These are phyloP conservation scores for Phytophthora fragariaefolia DNA, from an alignment of 352 stramenopile species.

Conservation along the genomic window DNA sequence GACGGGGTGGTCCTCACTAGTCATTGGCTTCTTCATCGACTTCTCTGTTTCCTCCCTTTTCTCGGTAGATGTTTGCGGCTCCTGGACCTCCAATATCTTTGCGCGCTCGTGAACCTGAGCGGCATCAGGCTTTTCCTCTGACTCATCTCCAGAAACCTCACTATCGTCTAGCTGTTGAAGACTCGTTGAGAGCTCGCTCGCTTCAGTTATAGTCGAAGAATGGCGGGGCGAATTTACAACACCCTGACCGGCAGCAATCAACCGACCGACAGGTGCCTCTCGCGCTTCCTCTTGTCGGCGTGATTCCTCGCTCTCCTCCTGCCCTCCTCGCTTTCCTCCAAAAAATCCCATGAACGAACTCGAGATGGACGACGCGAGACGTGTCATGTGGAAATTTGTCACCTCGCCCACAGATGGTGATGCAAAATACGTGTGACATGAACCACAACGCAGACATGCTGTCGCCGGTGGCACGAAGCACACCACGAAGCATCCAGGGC, in stretches of 20 bases:
- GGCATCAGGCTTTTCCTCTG: constrained; percentile 34
- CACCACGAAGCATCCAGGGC: constrained; percentile 73
- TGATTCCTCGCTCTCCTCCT: constrained; percentile 34
- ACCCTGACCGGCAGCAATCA: constrained; percentile 70
- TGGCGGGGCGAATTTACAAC: constrained; percentile 40
- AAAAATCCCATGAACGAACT: constrained; percentile 84
- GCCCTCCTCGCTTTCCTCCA: constrained; percentile 34
- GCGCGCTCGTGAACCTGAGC: constrained; percentile 10
- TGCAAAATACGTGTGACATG: constrained; percentile 86
- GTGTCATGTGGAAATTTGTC: constrained; percentile 87
- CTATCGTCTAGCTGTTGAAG: constrained; percentile 33
- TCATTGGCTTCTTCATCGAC: background rate
- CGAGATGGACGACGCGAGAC: constrained; percentile 77
- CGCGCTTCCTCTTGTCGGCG: constrained; percentile 40
- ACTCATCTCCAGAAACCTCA: constrained; percentile 37
- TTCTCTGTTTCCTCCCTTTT: constrained; percentile 14
- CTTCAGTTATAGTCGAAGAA: constrained; percentile 40
- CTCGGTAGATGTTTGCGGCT: background rate
- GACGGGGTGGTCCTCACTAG: background rate
- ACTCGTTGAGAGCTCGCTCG: constrained; percentile 37
- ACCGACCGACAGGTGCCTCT: constrained; percentile 58
- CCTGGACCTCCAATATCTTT: background rate
- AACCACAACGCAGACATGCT: constrained; percentile 77
- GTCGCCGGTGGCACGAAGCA: constrained; percentile 81
- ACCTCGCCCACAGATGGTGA: constrained; percentile 78